A percentile compares a stretch with the other conserved stretches of the same genome.
Evolutionary conservation across 306 rosid species (phyloP).

Genomic region (Citrullus amarus): DNA sequence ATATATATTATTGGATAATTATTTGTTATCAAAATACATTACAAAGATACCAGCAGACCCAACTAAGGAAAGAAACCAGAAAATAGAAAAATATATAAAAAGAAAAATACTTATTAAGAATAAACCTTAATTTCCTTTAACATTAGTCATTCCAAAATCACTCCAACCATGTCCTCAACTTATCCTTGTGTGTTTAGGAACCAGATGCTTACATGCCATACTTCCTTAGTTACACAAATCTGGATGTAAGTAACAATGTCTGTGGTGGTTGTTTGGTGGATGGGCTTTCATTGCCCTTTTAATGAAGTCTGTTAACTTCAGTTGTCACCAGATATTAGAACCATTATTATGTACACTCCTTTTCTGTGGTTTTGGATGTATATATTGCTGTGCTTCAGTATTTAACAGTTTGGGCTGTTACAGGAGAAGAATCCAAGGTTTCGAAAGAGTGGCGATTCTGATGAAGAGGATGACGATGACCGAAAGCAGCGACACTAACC

Average conservation of each 20-base stretch:
- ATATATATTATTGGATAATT: no score
- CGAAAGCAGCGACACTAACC: conserved; percentile 36
- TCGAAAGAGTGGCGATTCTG: conserved; percentile 96
- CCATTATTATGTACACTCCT: background rate
- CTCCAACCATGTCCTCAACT: background rate
- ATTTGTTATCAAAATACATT: no score
- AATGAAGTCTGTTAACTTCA: no score
- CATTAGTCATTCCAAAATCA: background rate
- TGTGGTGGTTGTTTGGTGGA: no score
- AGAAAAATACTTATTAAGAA: no score
- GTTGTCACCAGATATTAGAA: background rate
- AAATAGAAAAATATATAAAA: no score
- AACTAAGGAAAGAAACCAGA: no score
- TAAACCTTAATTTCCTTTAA: no score
- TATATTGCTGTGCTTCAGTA: background rate
- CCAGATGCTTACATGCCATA: background rate
- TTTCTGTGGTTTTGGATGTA: background rate
- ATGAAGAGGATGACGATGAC: conserved; percentile 89
- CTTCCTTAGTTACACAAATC: background rate
- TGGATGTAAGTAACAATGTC: no score
- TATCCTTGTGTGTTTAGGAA: background rate
- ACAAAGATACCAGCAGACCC: no score
- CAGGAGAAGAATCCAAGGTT: conserved; percentile 97
- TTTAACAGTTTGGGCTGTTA: background rate
- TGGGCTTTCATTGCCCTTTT: no score